Evolutionary conservation across 23 red algal genomes (phyloP), one percentile per base, ranked within the genome.

Genomic region (Gracilaria gracilis): DNA sequence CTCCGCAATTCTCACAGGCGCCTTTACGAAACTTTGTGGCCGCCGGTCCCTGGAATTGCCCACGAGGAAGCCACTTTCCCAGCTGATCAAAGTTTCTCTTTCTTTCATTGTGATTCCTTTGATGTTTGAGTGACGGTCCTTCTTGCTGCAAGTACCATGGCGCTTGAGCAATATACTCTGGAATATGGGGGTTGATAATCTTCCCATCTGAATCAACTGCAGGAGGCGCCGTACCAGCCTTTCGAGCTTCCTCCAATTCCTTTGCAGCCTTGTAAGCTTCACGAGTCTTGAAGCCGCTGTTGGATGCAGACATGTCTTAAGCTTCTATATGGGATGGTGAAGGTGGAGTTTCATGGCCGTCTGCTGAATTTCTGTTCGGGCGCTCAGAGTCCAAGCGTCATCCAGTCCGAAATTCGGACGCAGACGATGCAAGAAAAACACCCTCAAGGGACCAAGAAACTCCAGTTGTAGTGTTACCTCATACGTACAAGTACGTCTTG

Each of bases 161-260:
- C 33, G 96, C 96, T 42, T 89, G 80, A 16, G 96, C 62, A 51
- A 98, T 98, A 75, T 98, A 98, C 62, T 98, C 91, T 11, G 96
- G 96, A 84, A 98, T 98, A 38, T 98, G 96, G 2, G 96, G 96
- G 64, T 98, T 98, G 55, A 98, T 98, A 51, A 95, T 93, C 54
- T 93, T 94, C 25, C 96, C 96, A 74, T 98, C 92, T 14, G 93
- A 91, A 53, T 98, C 96, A 21, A 92, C 61, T 31, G 85, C 96
- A 23, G 96, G 96, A 48, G 92, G 91, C 19, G 89, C 88, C 0
- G 84, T 90, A 14, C 96, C 96, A 17, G 91, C 88, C 80, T 95
- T 94, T 31, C 96, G 88, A 29, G 96, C 96, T 54, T 98, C 92
- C 57, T 98, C 96, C 0, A 98, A 88, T 78, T 98, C 96, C 67